phyloP scores from a whole-genome alignment of 73 alveolate species.

The Paramecium caudatum region DNA sequence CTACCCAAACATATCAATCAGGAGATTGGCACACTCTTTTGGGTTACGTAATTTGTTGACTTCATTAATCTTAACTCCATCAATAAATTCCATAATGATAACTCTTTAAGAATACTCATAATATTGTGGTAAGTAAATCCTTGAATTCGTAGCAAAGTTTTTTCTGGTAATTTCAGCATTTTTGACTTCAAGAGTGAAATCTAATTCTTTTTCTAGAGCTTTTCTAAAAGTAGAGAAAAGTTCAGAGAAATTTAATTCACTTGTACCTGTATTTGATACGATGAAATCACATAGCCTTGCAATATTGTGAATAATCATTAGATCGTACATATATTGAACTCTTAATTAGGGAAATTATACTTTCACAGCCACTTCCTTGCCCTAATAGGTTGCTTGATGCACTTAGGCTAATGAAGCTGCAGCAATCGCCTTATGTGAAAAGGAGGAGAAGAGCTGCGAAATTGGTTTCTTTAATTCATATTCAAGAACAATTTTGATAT shows the following conservation, averaged over 20 bases:
- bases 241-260: slow-evolving; percentile 35
- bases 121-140: slow-evolving; percentile 81
- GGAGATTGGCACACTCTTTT: slow-evolving; percentile 72
- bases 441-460: slow-evolving; percentile 80
- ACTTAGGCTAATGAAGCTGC: slow-evolving; percentile 91
- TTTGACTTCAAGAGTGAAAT: slow-evolving; percentile 78
- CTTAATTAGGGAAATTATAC: slow-evolving; percentile 82
- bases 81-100: slow-evolving; percentile 85
- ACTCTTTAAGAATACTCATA: slow-evolving; percentile 79
- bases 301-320: slow-evolving; percentile 81
- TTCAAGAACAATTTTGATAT: slow-evolving; percentile 51
- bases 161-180: slow-evolving; percentile 82
- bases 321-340: slow-evolving; percentile 79
- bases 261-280: slow-evolving; percentile 12
- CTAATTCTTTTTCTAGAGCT: slow-evolving; percentile 79
- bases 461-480: slow-evolving; percentile 40
- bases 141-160: slow-evolving; percentile 72
- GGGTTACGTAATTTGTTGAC: slow-evolving; percentile 78
- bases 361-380: slow-evolving; percentile 88
- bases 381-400: slow-evolving; percentile 82
- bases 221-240: slow-evolving; percentile 70
- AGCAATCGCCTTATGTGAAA: slow-evolving; percentile 85
- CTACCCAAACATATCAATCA: slow-evolving; percentile 85
- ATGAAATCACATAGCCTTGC: slow-evolving; percentile 78
- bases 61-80: slow-evolving; percentile 83